These are phyloP conservation scores for Trichoderma pleuroti DNA, from an alignment of 2,329 filamentous ascomycete genomes.

Conservation along the genomic window DNA sequence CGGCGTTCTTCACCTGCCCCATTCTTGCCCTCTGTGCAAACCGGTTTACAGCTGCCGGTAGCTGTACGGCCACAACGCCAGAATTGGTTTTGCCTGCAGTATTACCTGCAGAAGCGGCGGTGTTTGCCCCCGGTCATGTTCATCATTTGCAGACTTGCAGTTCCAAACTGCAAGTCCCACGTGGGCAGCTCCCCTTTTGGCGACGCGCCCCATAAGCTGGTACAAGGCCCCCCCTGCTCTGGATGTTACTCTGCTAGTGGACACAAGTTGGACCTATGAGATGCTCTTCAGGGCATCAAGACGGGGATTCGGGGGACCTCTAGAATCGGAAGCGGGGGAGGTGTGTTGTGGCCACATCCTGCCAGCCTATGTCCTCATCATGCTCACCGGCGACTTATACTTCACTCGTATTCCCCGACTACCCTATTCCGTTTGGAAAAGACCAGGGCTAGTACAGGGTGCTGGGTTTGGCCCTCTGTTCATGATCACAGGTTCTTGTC, in stretches of 20 bases:
- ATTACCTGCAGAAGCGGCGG: not conserved
- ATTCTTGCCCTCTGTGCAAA: not conserved
- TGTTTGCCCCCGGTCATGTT: not conserved
- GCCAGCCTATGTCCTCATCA: not conserved
- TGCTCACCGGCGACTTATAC: not conserved
- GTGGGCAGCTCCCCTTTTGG: conserved; percentile 30
- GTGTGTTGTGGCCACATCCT: not conserved
- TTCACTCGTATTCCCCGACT: not conserved
- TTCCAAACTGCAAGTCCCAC: conserved; percentile 31
- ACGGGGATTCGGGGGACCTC: not conserved
- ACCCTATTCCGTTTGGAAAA: not conserved
- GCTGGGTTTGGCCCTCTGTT: not conserved
- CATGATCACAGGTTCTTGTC: not conserved
- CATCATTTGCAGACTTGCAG: not conserved
- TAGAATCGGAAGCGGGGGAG: not conserved
- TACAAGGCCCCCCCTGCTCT: conserved; percentile 19
- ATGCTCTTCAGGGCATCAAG: not conserved
- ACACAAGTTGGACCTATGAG: not conserved
- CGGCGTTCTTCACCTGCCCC: not conserved
- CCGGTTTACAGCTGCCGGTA: not conserved
- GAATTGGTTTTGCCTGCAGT: conserved; percentile 14
- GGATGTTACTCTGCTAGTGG: not conserved
- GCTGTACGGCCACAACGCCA: not conserved
- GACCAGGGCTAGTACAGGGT: not conserved
- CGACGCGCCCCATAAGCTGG: conserved; percentile 28